Conservation (phyloP, 345 rosid species). For the Clausena lansium region DNA sequence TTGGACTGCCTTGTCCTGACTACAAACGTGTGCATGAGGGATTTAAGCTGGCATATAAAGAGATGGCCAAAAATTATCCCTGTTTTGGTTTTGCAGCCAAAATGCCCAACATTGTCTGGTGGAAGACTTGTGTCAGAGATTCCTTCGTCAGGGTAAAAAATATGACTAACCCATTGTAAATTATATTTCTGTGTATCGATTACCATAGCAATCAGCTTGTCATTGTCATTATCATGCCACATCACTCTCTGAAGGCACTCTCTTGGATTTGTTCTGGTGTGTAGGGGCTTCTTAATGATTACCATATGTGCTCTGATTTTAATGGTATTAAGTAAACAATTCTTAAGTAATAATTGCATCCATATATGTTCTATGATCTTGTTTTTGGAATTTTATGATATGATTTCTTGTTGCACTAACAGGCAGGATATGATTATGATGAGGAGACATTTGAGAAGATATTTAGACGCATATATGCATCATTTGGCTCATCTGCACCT, state of each 20-base stretch:
- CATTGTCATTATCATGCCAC: neutral
- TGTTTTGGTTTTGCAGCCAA: slow-evolving; percentile 84
- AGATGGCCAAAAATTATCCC: slow-evolving; percentile 85
- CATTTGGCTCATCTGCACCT: slow-evolving; percentile 96
- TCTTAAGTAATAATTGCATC: neutral
- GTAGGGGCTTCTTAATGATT: neutral
- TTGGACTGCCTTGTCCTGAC: slow-evolving; percentile 92
- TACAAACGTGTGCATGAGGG: slow-evolving; percentile 89
- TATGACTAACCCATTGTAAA: neutral
- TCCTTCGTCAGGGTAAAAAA: slow-evolving; percentile 70
- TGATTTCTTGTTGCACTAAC: slow-evolving; percentile 15
- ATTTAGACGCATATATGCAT: slow-evolving; percentile 78
- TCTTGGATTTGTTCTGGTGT: neutral
- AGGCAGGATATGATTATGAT: slow-evolving; percentile 96
- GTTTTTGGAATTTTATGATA: neutral
- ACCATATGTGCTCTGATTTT: neutral
- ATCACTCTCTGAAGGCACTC: neutral
- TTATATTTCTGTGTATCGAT: neutral
- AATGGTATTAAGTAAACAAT: neutral
- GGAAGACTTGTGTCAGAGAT: slow-evolving; percentile 86
- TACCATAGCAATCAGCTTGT: neutral
- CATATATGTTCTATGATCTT: neutral
- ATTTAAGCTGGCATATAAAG: slow-evolving; percentile 82
- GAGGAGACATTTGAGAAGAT: slow-evolving; percentile 91
- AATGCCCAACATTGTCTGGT: slow-evolving; percentile 91